These are phyloP conservation scores for Raphidocelis subcapitata DNA, from an alignment of 139 green algal genomes.

Conservation along the genomic window DNA sequence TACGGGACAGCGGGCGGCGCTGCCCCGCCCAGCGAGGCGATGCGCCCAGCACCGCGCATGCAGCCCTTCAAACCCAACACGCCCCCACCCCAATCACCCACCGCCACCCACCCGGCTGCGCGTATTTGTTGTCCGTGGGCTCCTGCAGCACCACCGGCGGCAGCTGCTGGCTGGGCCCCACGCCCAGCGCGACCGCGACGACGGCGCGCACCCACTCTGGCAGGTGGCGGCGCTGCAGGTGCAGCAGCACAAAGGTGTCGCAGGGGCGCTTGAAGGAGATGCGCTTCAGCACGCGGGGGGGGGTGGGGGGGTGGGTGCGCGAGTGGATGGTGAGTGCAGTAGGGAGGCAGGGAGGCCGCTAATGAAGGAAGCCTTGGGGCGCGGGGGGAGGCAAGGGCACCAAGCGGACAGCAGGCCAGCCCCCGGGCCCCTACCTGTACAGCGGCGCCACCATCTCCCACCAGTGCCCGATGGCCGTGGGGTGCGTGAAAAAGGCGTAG, in stretches of 20 bases:
- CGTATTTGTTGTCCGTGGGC: slow-evolving; percentile 50
- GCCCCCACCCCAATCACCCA: too few relatives aligned
- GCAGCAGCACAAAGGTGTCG: slow-evolving; percentile 65
- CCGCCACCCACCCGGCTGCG: slow-evolving; percentile 65
- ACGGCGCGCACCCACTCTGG: slow-evolving; percentile 81
- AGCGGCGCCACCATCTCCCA: slow-evolving; percentile 85
- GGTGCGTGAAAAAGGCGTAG: slow-evolving; percentile 86
- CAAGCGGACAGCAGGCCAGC: too few relatives aligned
- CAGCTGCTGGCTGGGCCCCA: slow-evolving; percentile 49
- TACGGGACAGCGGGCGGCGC: too few relatives aligned
- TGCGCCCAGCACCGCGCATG: too few relatives aligned
- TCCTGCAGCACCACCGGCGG: slow-evolving; percentile 76
- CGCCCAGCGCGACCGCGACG: slow-evolving; percentile 54
- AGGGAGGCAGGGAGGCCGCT: too few relatives aligned
- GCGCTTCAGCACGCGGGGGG: too few relatives aligned
- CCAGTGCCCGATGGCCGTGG: slow-evolving; percentile 89
- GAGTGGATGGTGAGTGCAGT: too few relatives aligned
- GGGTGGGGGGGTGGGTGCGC: too few relatives aligned
- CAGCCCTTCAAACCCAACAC: too few relatives aligned
- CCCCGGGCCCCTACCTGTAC: slow-evolving; percentile 33
- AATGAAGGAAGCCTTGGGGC: too few relatives aligned
- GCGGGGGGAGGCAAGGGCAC: too few relatives aligned
- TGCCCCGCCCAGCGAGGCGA: too few relatives aligned
- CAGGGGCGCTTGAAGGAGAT: slow-evolving; percentile 40
- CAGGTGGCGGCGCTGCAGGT: slow-evolving; percentile 73